These are phyloP conservation scores for Colletotrichum gigasporum DNA, from an alignment of 2,329 filamentous ascomycete genomes.

Conservation along the genomic window DNA sequence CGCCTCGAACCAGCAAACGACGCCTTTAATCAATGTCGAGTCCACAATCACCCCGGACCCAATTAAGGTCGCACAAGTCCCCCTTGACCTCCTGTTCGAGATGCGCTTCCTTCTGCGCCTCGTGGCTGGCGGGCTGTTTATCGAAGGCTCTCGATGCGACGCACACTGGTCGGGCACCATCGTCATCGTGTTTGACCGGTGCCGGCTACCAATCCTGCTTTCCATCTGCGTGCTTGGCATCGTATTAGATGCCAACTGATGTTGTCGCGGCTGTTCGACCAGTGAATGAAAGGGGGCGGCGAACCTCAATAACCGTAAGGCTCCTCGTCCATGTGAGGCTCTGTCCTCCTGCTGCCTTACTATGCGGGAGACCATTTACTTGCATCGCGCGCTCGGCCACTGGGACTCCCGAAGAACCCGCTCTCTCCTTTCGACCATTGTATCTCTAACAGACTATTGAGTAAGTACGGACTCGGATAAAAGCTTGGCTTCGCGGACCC, in stretches of 20 bases:
- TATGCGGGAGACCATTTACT: background rate
- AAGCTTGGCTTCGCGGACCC: slow-evolving; percentile 1
- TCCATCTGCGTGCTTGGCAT: background rate
- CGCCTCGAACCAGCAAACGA: background rate
- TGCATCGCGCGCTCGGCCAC: background rate
- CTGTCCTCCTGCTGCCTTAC: background rate
- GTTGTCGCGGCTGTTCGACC: background rate
- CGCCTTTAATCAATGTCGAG: background rate
- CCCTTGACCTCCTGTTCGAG: background rate
- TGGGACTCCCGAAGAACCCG: too few relatives aligned
- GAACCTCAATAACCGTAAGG: slow-evolving; percentile 7
- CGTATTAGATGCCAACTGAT: background rate
- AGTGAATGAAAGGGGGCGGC: background rate
- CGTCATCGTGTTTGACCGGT: background rate
- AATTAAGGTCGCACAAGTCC: slow-evolving; percentile 15
- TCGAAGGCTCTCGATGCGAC: background rate
- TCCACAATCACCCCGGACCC: background rate
- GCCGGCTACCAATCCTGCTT: background rate
- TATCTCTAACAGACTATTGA: background rate
- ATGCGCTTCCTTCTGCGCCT: background rate
- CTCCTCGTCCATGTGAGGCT: background rate
- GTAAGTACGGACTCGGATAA: background rate
- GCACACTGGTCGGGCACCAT: too few relatives aligned
- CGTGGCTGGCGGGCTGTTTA: background rate
- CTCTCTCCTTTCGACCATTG: background rate